These are phyloP conservation scores for Macrophomina tecta DNA, from an alignment of 2,329 filamentous ascomycete species.

Conservation along the genomic window DNA sequence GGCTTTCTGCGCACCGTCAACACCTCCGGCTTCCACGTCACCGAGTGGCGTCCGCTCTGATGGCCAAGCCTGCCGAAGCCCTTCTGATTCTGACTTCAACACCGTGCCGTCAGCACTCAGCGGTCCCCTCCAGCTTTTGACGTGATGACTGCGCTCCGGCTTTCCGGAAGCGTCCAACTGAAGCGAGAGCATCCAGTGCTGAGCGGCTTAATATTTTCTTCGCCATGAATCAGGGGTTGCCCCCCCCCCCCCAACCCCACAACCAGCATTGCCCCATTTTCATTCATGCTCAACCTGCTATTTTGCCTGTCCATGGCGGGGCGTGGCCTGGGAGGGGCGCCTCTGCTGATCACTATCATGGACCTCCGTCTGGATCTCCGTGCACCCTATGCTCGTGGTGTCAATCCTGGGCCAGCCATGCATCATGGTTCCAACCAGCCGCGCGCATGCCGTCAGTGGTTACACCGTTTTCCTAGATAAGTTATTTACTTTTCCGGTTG, in stretches of 20 bases:
- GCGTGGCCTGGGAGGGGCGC: neutral
- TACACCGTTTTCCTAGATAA: constrained; percentile 12
- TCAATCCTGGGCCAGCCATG: neutral
- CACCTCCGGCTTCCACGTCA: neutral
- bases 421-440: neutral
- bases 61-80: neutral
- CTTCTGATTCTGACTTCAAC: neutral
- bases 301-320: neutral
- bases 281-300: neutral
- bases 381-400: neutral
- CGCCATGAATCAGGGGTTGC: neutral
- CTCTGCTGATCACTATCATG: neutral
- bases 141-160: neutral
- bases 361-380: neutral
- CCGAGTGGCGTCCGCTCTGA: constrained; percentile 4
- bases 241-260: no score
- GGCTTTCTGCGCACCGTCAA: neutral
- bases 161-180: neutral
- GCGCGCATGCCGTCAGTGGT: constrained; percentile 5
- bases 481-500: constrained; percentile 11
- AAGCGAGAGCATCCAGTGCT: neutral
- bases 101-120: neutral
- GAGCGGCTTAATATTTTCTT: constrained; percentile 2
- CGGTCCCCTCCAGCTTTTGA: neutral
- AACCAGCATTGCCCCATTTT: neutral